These are phyloP conservation scores for Ricinus communis DNA, from an alignment of 345 rosid species.

Conservation along the genomic window DNA sequence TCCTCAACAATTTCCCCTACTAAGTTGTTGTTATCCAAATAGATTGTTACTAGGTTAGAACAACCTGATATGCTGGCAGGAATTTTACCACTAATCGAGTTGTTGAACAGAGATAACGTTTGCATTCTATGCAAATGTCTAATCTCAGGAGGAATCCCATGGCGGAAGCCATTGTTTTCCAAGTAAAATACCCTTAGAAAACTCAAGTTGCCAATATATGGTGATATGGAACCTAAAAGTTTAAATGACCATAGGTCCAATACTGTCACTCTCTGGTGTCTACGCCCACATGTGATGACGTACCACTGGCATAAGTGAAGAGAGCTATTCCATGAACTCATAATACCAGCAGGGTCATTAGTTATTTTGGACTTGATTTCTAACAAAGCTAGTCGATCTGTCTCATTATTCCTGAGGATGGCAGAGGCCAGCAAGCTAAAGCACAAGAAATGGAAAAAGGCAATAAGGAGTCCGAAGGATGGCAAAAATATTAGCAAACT, in stretches of 20 bases:
- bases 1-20: too few relatives aligned
- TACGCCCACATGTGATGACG: background rate
- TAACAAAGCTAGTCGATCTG: background rate
- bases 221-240: slow-evolving; percentile 5
- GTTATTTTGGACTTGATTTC: background rate
- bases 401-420: background rate
- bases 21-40: too few relatives aligned
- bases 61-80: too few relatives aligned
- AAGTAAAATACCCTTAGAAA: background rate
- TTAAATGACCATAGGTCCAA: background rate
- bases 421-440: background rate
- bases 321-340: background rate
- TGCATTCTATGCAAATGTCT: too few relatives aligned
- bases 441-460: background rate
- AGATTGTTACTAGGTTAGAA: too few relatives aligned
- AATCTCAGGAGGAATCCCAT: too few relatives aligned
- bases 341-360: too few relatives aligned
- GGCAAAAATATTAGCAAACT: too few relatives aligned
- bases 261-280: background rate
- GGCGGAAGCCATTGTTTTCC: too few relatives aligned
- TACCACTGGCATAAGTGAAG: background rate
- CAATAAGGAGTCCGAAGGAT: background rate
- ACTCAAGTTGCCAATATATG: background rate
- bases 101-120: too few relatives aligned
- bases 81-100: too few relatives aligned